Conservation (phyloP, 2,329 filamentous ascomycete genomes). For the Aspergillus viridinutans region DNA sequence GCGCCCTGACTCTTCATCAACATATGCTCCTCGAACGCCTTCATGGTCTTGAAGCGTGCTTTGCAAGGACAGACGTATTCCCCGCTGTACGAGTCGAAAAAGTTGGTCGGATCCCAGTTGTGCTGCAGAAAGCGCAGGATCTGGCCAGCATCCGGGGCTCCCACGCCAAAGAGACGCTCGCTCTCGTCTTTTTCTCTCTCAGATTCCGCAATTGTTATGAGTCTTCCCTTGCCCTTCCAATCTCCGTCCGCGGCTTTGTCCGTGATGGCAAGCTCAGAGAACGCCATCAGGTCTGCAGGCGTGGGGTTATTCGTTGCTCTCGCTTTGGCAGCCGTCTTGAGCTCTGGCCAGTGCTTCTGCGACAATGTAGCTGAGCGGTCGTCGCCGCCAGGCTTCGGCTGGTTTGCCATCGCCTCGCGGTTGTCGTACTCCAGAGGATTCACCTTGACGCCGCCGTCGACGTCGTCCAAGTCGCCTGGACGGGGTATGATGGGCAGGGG, state of each 20-base stretch:
- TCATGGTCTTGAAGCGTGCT: slow-evolving; percentile 18
- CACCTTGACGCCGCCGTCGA: slow-evolving; percentile 23
- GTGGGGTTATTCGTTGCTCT: neutral
- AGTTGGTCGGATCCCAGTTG: slow-evolving; percentile 27
- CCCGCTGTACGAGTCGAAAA: slow-evolving; percentile 26
- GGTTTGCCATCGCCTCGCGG: slow-evolving; percentile 14
- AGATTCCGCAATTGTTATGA: neutral
- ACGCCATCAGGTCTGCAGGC: slow-evolving; percentile 19
- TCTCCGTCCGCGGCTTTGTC: neutral
- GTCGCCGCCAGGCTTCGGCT: slow-evolving; percentile 9
- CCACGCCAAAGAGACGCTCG: neutral
- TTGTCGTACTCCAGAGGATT: slow-evolving; percentile 7
- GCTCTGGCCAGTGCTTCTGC: slow-evolving; percentile 24
- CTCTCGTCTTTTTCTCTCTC: neutral
- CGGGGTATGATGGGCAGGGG: slow-evolving; percentile 1
- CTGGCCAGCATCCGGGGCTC: slow-evolving; percentile 6
- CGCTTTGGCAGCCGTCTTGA: neutral
- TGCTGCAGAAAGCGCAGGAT: slow-evolving; percentile 12
- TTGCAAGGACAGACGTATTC: slow-evolving; percentile 35
- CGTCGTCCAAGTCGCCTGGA: slow-evolving; percentile 7
- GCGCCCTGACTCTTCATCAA: slow-evolving; percentile 14
- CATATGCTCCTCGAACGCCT: slow-evolving; percentile 33
- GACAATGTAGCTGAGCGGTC: slow-evolving; percentile 5
- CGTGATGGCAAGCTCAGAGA: slow-evolving; percentile 9
- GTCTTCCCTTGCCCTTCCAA: slow-evolving; percentile 6